phyloP scores from a whole-genome alignment of 257 asterid species.

The Mitragyna speciosa region DNA sequence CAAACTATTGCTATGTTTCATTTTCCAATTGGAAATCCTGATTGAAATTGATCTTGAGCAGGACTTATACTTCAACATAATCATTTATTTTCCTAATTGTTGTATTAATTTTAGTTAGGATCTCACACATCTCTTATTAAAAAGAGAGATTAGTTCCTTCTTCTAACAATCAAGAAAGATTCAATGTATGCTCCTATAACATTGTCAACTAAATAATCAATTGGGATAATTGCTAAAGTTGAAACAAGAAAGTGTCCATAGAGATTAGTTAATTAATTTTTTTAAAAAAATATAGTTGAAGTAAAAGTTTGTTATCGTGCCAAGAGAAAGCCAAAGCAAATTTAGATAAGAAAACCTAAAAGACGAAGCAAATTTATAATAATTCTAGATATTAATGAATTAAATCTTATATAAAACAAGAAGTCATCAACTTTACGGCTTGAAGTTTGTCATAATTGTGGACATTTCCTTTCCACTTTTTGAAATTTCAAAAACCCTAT shows the following conservation, averaged over 20 bases:
- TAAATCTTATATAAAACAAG: background rate
- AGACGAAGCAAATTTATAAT: background rate
- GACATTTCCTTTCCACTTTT: background rate
- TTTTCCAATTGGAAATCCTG: background rate
- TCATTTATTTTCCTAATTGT: background rate
- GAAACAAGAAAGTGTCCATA: background rate
- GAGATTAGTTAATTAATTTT: background rate
- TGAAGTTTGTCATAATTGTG: background rate
- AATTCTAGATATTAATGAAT: background rate
- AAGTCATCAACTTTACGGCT: background rate
- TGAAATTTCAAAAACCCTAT: background rate
- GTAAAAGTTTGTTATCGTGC: background rate
- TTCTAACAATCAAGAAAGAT: background rate
- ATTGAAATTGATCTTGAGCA: background rate
- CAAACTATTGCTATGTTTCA: background rate
- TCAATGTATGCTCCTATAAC: background rate
- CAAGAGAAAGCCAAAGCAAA: too few relatives aligned
- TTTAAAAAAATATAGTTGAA: background rate
- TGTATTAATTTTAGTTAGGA: background rate
- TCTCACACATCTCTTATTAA: background rate
- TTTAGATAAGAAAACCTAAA: background rate
- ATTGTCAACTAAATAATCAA: background rate
- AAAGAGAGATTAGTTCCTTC: background rate
- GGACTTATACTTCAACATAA: background rate
- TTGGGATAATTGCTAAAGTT: background rate